phyloP scores from a whole-genome alignment of 352 stramenopile genomes.

The Globisporangium spiculum region DNA sequence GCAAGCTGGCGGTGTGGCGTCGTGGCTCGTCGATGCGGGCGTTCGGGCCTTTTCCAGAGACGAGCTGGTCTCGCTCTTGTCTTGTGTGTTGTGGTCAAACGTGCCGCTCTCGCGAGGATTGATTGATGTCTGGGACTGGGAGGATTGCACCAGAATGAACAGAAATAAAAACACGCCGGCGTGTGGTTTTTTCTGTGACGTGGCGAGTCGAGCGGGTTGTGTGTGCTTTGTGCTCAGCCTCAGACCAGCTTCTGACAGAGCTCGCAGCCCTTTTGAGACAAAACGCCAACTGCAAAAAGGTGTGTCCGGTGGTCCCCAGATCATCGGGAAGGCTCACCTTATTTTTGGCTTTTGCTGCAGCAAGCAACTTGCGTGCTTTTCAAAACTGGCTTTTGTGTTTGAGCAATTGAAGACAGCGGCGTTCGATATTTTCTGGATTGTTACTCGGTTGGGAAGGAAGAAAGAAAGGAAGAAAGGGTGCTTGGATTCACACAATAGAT shows the following conservation, averaged over 20 bases:
- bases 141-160: background rate
- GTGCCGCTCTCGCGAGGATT: background rate
- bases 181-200: background rate
- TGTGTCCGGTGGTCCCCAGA: background rate
- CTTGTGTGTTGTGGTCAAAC: background rate
- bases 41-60: background rate
- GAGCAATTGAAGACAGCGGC: background rate
- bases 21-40: background rate
- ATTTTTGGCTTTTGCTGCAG: background rate
- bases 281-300: background rate
- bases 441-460: background rate
- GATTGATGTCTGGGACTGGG: background rate
- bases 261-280: background rate
- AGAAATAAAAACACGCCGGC: background rate
- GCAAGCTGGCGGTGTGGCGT: background rate
- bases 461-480: no score
- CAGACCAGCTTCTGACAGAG: background rate
- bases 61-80: background rate
- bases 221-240: background rate
- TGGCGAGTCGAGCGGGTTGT: background rate
- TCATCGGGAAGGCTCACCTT: background rate
- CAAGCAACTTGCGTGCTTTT: background rate
- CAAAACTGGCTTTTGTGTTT: slow-evolving; percentile 5
- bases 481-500: no score
- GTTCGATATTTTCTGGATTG: slow-evolving; percentile 10